These are phyloP conservation scores for Penicillium glabrum DNA, from an alignment of 2,329 filamentous ascomycete genomes.

Conservation along the genomic window DNA sequence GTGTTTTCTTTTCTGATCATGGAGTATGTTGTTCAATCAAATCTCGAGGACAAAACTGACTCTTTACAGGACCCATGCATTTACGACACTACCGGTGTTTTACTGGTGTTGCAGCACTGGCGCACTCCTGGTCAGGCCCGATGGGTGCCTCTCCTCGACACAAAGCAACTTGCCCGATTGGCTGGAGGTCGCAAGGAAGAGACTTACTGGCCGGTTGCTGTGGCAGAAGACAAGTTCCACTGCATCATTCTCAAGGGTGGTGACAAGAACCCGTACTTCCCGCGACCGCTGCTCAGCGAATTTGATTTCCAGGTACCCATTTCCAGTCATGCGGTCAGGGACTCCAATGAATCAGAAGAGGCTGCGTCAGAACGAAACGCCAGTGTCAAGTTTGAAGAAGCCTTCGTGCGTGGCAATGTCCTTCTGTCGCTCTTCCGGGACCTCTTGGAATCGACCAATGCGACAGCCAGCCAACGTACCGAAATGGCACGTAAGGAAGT, in stretches of 20 bases:
- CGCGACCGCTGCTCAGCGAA: conserved; percentile 82
- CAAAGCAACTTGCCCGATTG: conserved; percentile 76
- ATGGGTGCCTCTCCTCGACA: conserved; percentile 93
- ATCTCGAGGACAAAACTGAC: conserved; percentile 4
- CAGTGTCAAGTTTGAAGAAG: conserved; percentile 67
- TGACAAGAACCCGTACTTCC: conserved; percentile 91
- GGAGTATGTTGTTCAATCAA: conserved; percentile 60
- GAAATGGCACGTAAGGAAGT: conserved; percentile 72
- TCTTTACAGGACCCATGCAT: conserved; percentile 78
- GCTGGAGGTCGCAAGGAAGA: conserved; percentile 84
- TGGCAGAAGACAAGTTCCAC: conserved; percentile 88
- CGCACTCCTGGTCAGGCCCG: conserved; percentile 77
- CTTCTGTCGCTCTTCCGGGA: conserved; percentile 74
- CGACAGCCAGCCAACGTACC: conserved; percentile 63
- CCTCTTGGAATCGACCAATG: conserved; percentile 66
- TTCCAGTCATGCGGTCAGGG: conserved; percentile 52
- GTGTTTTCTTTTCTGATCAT: conserved; percentile 85
- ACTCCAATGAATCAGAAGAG: conserved; percentile 37
- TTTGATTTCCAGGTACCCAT: conserved; percentile 90
- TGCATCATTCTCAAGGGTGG: conserved; percentile 98
- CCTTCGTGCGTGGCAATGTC: conserved; percentile 73
- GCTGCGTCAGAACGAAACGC: conserved; percentile 36
- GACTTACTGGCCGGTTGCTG: conserved; percentile 91
- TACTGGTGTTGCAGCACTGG: conserved; percentile 90
- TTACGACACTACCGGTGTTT: conserved; percentile 87